phyloP scores from a whole-genome alignment of 345 rosid genomes.

The Sisymbrium altissimum region DNA sequence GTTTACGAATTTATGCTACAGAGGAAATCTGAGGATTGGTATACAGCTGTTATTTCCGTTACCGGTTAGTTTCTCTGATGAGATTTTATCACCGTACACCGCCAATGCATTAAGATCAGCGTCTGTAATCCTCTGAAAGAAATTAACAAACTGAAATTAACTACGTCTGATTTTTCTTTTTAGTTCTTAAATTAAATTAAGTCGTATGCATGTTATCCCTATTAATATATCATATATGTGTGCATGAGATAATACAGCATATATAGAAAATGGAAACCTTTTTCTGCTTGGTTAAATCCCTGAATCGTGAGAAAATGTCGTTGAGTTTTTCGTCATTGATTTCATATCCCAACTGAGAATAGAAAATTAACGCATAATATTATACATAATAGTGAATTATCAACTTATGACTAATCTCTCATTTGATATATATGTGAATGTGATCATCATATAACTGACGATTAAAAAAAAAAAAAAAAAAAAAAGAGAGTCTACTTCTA shows the following conservation, averaged over 20 bases:
- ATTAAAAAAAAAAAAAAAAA: neutral
- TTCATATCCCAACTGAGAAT: constrained; percentile 74
- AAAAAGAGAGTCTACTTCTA: too few species aligned
- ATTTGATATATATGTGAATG: neutral
- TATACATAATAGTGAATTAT: neutral
- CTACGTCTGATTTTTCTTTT: neutral
- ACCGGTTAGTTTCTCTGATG: neutral
- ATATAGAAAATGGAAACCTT: constrained; percentile 37
- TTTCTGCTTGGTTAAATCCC: constrained; percentile 75
- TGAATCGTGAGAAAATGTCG: constrained; percentile 62
- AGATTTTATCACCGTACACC: neutral
- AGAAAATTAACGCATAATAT: neutral
- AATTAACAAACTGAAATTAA: neutral
- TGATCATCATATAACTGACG: neutral
- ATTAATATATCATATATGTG: neutral
- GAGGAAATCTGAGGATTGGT: neutral
- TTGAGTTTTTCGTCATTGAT: constrained; percentile 59
- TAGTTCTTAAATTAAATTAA: neutral
- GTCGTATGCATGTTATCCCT: neutral
- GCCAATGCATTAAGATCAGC: constrained; percentile 13
- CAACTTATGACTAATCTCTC: neutral
- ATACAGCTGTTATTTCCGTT: neutral
- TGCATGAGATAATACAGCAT: neutral
- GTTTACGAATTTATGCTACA: neutral
- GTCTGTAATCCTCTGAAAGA: constrained; percentile 18